Evolutionary conservation across 495 filamentous ascomycete species (phyloP), one percentile per base, ranked within the genome.

Genomic region (Annulohypoxylon maeteangense): DNA sequence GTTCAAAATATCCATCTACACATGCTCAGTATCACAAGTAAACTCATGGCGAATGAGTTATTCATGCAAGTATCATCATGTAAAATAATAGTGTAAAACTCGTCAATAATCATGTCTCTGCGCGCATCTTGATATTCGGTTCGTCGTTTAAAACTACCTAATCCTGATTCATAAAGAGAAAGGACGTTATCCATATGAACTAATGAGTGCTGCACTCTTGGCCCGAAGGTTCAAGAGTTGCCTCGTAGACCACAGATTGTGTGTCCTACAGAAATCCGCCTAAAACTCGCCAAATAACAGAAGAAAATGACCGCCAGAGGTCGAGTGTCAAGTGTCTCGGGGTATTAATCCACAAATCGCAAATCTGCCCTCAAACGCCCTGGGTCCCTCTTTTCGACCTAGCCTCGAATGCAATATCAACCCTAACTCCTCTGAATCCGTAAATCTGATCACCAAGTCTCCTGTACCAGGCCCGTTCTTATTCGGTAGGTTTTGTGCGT

Each of bases 311-410:
- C 65, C 61, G 53, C 45, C 20, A 59, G 18, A 64, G 72, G 60
- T 55, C 54, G 61, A 47, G 67, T 69, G 60, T 36, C 63, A 65
- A 40, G 62, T 63, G 47, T 63, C 44, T 58, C 40, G 68, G 64
- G 69, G 65, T 70, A 72, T 75, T 74, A 62, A 48, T 31, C 67
- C 69, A 59, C 61, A 25, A 67, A 62, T 67, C 64, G 63, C 62
- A 62, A 64, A 65, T 47, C 40, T 69, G 38, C 68, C 65, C 68
- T 68, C 62, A 36, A 75, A 70, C 75, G 75, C 75, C 75, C 68
- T 59, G 42, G 42, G 63, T 60, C 59, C 62, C 61, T 63, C 31
- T 62, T 63, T 53, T 65, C 68, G 36, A 31, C 64, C 59, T 66
- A 61, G 45, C 48, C 67, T 36, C 32, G 62, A 55, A 64, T 68